Conservation (phyloP, 768 basidiomycete species). For the Pisolithus sp. region DNA sequence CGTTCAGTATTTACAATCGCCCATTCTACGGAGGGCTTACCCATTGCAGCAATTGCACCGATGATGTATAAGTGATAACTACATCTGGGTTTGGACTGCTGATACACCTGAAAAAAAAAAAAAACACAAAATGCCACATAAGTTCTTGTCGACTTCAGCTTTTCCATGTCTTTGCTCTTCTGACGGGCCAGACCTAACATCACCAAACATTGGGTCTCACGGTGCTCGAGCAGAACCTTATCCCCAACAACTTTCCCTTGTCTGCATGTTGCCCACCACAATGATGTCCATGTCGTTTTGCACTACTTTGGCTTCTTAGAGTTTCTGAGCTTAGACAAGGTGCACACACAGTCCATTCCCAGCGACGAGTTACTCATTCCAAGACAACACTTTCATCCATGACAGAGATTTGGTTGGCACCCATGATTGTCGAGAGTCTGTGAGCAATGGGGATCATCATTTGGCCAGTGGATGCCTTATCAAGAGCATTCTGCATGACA, state of each 20-base stretch:
- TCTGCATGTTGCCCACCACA: conserved; percentile 23
- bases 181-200: conserved; percentile 63
- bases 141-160: conserved; percentile 26
- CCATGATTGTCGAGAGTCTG: conserved; percentile 77
- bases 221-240: conserved; percentile 54
- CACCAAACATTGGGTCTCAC: conserved; percentile 41
- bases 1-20: neutral
- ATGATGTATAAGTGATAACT: conserved; percentile 51
- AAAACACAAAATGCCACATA: conserved; percentile 48
- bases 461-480: conserved; percentile 74
- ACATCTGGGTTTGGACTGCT: conserved; percentile 52
- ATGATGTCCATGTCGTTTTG: conserved; percentile 20
- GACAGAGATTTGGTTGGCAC: conserved; percentile 78
- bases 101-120: conserved; percentile 73
- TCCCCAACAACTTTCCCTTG: conserved; percentile 48
- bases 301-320: conserved; percentile 48
- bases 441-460: conserved; percentile 81
- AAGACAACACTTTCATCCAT: conserved; percentile 83
- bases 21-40: conserved; percentile 16
- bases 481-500: conserved; percentile 84
- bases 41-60: conserved; percentile 49
- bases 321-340: conserved; percentile 72
- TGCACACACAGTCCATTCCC: conserved; percentile 61
- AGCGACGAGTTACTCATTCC: conserved; percentile 47
- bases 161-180: conserved; percentile 31